Evolutionary conservation across 495 filamentous ascomycete species (phyloP).

Genomic region (Podospora anserina): DNA sequence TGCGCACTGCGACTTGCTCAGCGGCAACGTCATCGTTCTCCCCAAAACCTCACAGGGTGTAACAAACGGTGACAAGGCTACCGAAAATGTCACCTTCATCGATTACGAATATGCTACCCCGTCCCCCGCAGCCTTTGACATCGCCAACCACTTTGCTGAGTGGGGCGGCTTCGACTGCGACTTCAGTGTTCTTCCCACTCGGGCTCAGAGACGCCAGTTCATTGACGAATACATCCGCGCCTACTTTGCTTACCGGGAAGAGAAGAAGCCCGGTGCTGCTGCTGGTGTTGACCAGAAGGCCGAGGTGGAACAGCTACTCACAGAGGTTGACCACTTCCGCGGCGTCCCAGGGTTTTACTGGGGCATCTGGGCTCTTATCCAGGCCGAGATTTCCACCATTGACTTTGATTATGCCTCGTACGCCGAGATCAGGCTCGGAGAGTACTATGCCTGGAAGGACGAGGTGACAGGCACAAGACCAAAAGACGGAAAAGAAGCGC

Average conservation of each 20-base stretch:
- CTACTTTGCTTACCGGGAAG: slow-evolving; percentile 45
- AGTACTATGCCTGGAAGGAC: slow-evolving; percentile 94
- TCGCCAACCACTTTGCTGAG: slow-evolving; percentile 99
- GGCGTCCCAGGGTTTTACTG: slow-evolving; percentile 85
- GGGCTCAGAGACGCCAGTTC: slow-evolving; percentile 73
- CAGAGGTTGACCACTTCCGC: slow-evolving; percentile 82
- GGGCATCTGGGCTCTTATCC: slow-evolving; percentile 96
- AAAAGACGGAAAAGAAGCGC: slow-evolving; percentile 55
- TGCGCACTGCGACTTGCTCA: slow-evolving; percentile 91
- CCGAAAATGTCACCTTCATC: slow-evolving; percentile 75
- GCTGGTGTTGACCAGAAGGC: slow-evolving; percentile 52
- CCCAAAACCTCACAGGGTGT: slow-evolving; percentile 41
- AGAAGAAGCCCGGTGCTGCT: slow-evolving; percentile 32
- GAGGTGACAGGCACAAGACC: slow-evolving; percentile 62
- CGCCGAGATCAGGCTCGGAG: slow-evolving; percentile 79
- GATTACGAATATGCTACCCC: slow-evolving; percentile 97
- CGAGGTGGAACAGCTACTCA: slow-evolving; percentile 58
- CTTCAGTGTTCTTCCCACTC: slow-evolving; percentile 75
- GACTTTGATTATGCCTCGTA: slow-evolving; percentile 96
- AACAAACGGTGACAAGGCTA: slow-evolving; percentile 29
- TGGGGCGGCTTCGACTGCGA: slow-evolving; percentile 98
- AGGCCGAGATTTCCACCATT: slow-evolving; percentile 90
- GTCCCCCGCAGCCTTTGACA: slow-evolving; percentile 93
- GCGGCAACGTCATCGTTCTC: slow-evolving; percentile 90
- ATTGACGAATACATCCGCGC: slow-evolving; percentile 71